phyloP scores from a whole-genome alignment of 768 basidiomycete genomes.

The Suillus lakei region DNA sequence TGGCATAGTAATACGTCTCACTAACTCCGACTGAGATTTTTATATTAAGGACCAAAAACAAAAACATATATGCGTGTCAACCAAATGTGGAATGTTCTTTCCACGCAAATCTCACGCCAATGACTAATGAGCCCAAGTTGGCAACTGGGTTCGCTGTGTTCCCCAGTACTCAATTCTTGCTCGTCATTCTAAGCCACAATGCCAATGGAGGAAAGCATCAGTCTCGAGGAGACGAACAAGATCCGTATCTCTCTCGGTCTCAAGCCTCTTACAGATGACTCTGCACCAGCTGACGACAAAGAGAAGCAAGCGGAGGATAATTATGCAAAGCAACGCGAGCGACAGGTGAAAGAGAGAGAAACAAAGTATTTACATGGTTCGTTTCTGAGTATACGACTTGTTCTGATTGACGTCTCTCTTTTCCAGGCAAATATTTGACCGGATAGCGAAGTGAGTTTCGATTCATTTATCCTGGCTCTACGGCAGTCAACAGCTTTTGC shows the following conservation, averaged over 20 bases:
- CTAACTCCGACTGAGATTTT: too few relatives aligned
- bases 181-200: slow-evolving; percentile 34
- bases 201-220: slow-evolving; percentile 87
- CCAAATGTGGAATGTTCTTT: background rate
- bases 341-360: slow-evolving; percentile 71
- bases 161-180: background rate
- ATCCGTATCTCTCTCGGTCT: slow-evolving; percentile 94
- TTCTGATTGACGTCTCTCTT: slow-evolving; percentile 28
- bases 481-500: slow-evolving; percentile 25
- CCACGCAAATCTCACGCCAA: background rate
- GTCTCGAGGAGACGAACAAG: slow-evolving; percentile 94
- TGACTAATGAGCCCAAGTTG: slow-evolving; percentile 1
- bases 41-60: background rate
- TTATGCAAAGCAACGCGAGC: slow-evolving; percentile 73
- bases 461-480: slow-evolving; percentile 13
- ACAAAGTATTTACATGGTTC: slow-evolving; percentile 63
- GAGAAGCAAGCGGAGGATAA: slow-evolving; percentile 90
- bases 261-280: slow-evolving; percentile 88
- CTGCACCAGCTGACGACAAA: slow-evolving; percentile 67
- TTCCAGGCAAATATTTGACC: slow-evolving; percentile 68
- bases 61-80: too few relatives aligned
- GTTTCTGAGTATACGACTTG: slow-evolving; percentile 19
- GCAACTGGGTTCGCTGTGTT: background rate
- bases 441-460: slow-evolving; percentile 87
- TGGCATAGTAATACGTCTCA: too few relatives aligned